Base-by-base conservation (phyloP, 495 filamentous ascomycete species). In the Aspergillus heteromorphus region DNA sequence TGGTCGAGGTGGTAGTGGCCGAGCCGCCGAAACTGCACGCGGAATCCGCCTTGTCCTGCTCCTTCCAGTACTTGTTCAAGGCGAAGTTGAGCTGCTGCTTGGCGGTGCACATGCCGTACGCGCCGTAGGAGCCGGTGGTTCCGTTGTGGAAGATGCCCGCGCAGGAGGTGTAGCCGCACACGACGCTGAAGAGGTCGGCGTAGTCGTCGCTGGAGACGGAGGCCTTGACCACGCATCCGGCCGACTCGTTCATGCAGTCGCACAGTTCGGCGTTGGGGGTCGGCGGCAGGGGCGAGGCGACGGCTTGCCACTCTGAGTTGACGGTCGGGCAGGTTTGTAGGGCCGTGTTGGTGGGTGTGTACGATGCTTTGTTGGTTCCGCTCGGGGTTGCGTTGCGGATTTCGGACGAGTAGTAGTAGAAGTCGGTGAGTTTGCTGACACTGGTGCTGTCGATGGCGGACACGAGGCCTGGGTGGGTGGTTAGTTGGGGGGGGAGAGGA, bases 101-200 rank as follows among this genome's bases (percentile, higher is more conserved):
- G 58, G 83, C 56, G 60, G 78, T 80, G 78, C 93, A 98, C 88
- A 96, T 95, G 70, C 84, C 83, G 75, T 91, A 97, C 6, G 89
- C 84, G 47, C 93, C 93, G 68, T 95, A 98, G 19, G 74, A 74
- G 47, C 91, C 93, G 18, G 78, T 82, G 47, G 81, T 83, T 13
- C 75, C 79, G 67, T 97, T 89, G 58, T 78, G 72, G 41, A 68
- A 68, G 66, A 97, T 86, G 38, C 89, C 92, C 6, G 68, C 70
- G 73, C 93, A 96, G 53, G 78, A 73, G 30, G 70, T 78, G 53
- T 69, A 62, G 51, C 83, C 82, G 71, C 93, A 98, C 64, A 97
- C 79, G 51, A 74, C 78, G 62, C 73, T 76, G 71, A 97, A 95
- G 41, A 95, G 80, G 1, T 74, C 71, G 27, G 76, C 78, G 64